These are phyloP conservation scores for Leccinum disarticulatum DNA, from an alignment of 768 basidiomycete species.

Conservation along the genomic window DNA sequence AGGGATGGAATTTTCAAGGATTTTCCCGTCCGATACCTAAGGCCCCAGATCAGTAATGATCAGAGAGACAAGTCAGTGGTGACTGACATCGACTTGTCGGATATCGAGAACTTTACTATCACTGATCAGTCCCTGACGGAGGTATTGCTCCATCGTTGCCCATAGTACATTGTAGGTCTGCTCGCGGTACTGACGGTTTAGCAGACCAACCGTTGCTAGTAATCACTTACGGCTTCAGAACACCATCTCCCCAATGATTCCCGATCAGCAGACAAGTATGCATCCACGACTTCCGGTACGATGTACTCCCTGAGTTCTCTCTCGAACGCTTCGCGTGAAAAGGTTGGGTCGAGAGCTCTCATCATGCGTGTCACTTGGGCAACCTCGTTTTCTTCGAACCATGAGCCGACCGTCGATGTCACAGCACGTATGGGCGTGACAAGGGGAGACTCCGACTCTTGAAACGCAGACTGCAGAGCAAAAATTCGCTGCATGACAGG, in stretches of 20 bases:
- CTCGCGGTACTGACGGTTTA: background rate
- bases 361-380: constrained; percentile 91
- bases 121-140: constrained; percentile 85
- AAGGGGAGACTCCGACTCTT: constrained; percentile 92
- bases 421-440: constrained; percentile 78
- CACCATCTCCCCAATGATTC: constrained; percentile 89
- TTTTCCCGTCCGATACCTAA: constrained; percentile 81
- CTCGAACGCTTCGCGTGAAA: constrained; percentile 84
- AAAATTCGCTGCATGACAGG: constrained; percentile 64
- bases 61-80: background rate
- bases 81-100: constrained; percentile 89
- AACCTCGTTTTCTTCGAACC: constrained; percentile 97
- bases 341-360: constrained; percentile 84
- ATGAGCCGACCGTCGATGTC: constrained; percentile 81
- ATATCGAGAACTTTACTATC: constrained; percentile 97
- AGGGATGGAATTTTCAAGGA: constrained; percentile 87
- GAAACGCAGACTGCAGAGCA: constrained; percentile 66
- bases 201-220: background rate
- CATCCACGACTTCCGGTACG: constrained; percentile 96
- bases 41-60: constrained; percentile 5
- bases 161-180: constrained; percentile 98
- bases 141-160: constrained; percentile 95
- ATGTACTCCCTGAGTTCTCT: constrained; percentile 95
- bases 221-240: constrained; percentile 80
- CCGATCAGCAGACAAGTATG: constrained; percentile 87